phyloP scores from a whole-genome alignment of 78 protist species.

The Blattamonas nauphoetae region DNA sequence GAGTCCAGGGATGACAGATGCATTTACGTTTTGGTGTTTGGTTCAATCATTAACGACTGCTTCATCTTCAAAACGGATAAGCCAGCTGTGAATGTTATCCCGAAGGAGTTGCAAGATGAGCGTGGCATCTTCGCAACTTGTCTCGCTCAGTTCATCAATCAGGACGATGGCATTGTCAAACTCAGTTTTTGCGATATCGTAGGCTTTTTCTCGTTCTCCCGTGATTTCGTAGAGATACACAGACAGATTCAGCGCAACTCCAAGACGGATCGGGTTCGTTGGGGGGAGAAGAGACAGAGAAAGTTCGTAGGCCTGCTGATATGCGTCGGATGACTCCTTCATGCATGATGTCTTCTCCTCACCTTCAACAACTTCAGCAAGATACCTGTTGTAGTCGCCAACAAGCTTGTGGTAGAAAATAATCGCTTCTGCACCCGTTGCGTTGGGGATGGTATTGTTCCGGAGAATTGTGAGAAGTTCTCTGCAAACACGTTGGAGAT shows the following conservation, averaged over 20 bases:
- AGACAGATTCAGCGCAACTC: constrained; percentile 96
- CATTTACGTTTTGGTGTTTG: too few species aligned
- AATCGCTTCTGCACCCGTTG: constrained; percentile 24
- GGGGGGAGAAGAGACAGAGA: constrained; percentile 70
- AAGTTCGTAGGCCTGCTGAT: constrained; percentile 35
- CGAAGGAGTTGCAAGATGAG: constrained; percentile 94
- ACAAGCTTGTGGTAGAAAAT: constrained; percentile 47
- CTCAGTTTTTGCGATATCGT: constrained; percentile 67
- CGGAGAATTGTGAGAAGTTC: constrained; percentile 21
- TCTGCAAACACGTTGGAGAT: constrained; percentile 33
- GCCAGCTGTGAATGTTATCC: constrained; percentile 93
- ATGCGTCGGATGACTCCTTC: constrained; percentile 20
- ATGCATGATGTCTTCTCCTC: not conserved
- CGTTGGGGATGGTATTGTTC: not conserved
- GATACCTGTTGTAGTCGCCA: constrained; percentile 55
- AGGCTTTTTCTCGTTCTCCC: constrained; percentile 74
- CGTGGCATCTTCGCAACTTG: constrained; percentile 89
- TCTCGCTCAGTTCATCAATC: constrained; percentile 86
- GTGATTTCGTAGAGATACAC: constrained; percentile 95
- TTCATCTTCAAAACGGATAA: too few species aligned
- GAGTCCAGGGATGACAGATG: too few species aligned
- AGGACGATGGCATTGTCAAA: constrained; percentile 52
- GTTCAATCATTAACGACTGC: too few species aligned
- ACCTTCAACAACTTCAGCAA: constrained; percentile 34
- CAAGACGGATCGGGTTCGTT: constrained; percentile 95